Evolutionary conservation across 31 red algal genomes (phyloP), one percentile per base, ranked within the genome.

Genomic region (Odonthalia washingtoniensis): DNA sequence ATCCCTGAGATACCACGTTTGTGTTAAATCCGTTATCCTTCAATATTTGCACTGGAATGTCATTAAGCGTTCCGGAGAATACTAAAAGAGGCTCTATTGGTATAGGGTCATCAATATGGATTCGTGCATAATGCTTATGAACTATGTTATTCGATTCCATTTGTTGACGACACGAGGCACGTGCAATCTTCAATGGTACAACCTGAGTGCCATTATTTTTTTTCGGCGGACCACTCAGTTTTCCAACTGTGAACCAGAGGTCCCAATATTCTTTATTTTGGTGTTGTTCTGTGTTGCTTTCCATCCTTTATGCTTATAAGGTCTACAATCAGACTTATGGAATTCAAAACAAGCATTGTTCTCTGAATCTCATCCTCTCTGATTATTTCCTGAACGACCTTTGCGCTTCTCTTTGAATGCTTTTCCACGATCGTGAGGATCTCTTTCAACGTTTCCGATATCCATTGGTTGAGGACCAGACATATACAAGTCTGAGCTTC

Each of bases 11-110:
- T 43, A 80, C 62, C 28, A 88, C 72, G 74, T 78, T 88, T 3
- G 85, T 88, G 46, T 78, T 88, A 80, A 72, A 88, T 31, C 85
- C 75, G 40, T 79, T 74, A 70, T 88, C 85, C 40, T 88, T 88
- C 36, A 88, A 46, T 69, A 88, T 14, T 79, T 49, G 78, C 4
- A 80, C 85, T 40, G 37, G 4, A 27, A 32, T n/a, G 41, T 74
- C 85, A 80, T 88, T 78, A 46, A 88, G 34, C 14, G 34, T 32
- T 68, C 52, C 85, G 68, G 41, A 41, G 4, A 70, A 28, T 45
- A 80, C 52, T 64, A 80, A 5, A 28, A 79, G 53, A 26, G 57
- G 61, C 62, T 88, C 74, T 45, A 88, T 52, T 26, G 57, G 75
- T 26, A 70, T 57, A 57, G 21, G 49, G 9, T 57, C 12, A 57